Percentiles rank a stretch among this genome's conserved stretches.
These are phyloP conservation scores for Geotrichum fermentans DNA, from an alignment of 1,139 yeast genomes.

Conservation along the genomic window DNA sequence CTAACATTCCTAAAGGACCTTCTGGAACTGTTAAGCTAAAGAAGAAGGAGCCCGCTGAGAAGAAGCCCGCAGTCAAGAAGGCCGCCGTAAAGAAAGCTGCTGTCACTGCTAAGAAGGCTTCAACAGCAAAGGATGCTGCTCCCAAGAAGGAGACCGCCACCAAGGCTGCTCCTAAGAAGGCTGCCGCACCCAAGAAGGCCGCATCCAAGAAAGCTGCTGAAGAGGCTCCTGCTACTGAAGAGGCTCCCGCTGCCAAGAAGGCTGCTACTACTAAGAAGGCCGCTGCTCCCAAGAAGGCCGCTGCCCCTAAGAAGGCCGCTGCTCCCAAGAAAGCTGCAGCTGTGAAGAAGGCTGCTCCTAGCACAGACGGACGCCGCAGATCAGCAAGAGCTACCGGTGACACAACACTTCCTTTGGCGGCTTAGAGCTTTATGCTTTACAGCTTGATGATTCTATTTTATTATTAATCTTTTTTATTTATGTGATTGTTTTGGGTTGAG, in stretches of 20 bases:
- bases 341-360: conserved; percentile 27
- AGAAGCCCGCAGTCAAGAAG: conserved; percentile 28
- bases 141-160: conserved; percentile 27
- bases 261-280: conserved; percentile 26
- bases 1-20: conserved; percentile 35
- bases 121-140: conserved; percentile 25
- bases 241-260: conserved; percentile 30
- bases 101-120: conserved; percentile 29
- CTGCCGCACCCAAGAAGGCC: conserved; percentile 32
- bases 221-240: too few relatives aligned
- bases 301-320: conserved; percentile 33
- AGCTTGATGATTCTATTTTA: conserved; percentile 4
- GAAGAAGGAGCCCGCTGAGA: conserved; percentile 39
- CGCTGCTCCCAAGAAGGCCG: conserved; percentile 32
- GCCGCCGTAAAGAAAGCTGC: conserved; percentile 29
- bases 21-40: conserved; percentile 67
- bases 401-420: neutral
- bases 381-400: conserved; percentile 28
- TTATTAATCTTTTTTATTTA: neutral
- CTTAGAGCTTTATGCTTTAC: conserved; percentile 26
- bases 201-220: conserved; percentile 28
- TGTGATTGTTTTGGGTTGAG: neutral
- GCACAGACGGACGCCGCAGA: conserved; percentile 33
- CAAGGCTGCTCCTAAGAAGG: conserved; percentile 24
- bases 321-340: conserved; percentile 28